These are phyloP conservation scores for Leptographium procerum DNA, from an alignment of 2,329 filamentous ascomycete species.

Conservation along the genomic window DNA sequence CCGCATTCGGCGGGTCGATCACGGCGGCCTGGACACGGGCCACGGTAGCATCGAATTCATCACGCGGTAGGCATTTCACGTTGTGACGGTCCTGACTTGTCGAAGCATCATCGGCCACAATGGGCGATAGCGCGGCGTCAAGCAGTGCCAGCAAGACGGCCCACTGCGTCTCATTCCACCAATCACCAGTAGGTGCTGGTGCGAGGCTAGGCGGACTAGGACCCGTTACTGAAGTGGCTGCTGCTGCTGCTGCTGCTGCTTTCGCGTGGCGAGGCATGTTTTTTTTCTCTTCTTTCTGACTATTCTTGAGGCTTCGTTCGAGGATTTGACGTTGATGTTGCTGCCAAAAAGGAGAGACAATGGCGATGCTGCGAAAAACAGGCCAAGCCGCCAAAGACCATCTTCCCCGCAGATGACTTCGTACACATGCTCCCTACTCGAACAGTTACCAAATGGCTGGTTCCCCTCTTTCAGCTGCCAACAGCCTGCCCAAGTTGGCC, in stretches of 20 bases:
- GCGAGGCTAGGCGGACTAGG: background rate
- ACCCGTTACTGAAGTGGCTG: too few species aligned
- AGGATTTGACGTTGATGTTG: background rate
- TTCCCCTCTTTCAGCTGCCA: background rate
- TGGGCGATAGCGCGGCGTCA: slow-evolving; percentile 49
- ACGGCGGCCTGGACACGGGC: slow-evolving; percentile 24
- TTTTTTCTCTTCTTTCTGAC: background rate
- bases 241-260: too few species aligned
- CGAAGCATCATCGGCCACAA: slow-evolving; percentile 27
- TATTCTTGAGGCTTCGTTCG: too few species aligned
- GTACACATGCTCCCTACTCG: too few species aligned
- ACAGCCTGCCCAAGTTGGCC: background rate
- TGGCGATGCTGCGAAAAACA: background rate
- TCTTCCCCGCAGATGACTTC: background rate
- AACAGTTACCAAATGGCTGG: background rate
- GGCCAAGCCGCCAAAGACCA: background rate
- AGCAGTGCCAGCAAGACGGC: slow-evolving; percentile 39
- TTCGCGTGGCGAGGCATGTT: background rate
- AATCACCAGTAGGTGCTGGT: slow-evolving; percentile 16
- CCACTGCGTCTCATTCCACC: slow-evolving; percentile 41
- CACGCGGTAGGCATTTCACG: slow-evolving; percentile 35
- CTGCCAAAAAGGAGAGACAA: background rate
- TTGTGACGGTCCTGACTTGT: slow-evolving; percentile 23
- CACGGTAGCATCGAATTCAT: slow-evolving; percentile 37
- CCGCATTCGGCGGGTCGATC: slow-evolving; percentile 24